Conservation (phyloP, 352 stramenopile genomes). For the Pythium scleroteichum region DNA sequence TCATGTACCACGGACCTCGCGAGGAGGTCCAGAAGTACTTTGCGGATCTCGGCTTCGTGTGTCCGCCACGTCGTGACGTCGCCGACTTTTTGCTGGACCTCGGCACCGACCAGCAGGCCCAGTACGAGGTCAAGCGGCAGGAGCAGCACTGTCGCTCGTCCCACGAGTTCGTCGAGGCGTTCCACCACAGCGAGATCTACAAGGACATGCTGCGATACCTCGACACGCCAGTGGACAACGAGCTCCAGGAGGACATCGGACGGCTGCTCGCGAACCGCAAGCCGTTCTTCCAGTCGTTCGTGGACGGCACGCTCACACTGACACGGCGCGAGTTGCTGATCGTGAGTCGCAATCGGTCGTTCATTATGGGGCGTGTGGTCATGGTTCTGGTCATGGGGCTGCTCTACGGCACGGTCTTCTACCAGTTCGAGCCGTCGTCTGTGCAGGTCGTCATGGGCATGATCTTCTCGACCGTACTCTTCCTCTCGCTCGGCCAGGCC, state of each 20-base stretch:
- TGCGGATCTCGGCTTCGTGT: slow-evolving; percentile 45
- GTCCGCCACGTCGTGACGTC: slow-evolving; percentile 32
- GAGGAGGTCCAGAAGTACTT: slow-evolving; percentile 68
- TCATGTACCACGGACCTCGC: slow-evolving; percentile 84
- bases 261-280: neutral
- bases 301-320: neutral
- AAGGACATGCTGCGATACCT: slow-evolving; percentile 1
- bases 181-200: slow-evolving; percentile 12
- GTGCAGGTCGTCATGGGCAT: slow-evolving; percentile 43
- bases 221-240: neutral
- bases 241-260: neutral
- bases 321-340: slow-evolving; percentile 41
- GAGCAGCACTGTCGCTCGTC: slow-evolving; percentile 1
- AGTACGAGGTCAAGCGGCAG: slow-evolving; percentile 18
- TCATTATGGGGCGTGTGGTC: slow-evolving; percentile 8
- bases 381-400: slow-evolving; percentile 32
- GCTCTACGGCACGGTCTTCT: slow-evolving; percentile 30
- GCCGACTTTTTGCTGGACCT: slow-evolving; percentile 35
- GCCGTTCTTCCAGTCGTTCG: slow-evolving; percentile 8
- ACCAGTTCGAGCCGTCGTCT: slow-evolving; percentile 19
- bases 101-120: slow-evolving; percentile 24
- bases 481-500: slow-evolving; percentile 53
- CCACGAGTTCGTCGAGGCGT: slow-evolving; percentile 19
- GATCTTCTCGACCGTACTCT: slow-evolving; percentile 65
- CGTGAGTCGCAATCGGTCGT: slow-evolving; percentile 32